Evolutionary conservation across 2,329 filamentous ascomycete genomes (phyloP).

Genomic region (Penicillium concentricum): DNA sequence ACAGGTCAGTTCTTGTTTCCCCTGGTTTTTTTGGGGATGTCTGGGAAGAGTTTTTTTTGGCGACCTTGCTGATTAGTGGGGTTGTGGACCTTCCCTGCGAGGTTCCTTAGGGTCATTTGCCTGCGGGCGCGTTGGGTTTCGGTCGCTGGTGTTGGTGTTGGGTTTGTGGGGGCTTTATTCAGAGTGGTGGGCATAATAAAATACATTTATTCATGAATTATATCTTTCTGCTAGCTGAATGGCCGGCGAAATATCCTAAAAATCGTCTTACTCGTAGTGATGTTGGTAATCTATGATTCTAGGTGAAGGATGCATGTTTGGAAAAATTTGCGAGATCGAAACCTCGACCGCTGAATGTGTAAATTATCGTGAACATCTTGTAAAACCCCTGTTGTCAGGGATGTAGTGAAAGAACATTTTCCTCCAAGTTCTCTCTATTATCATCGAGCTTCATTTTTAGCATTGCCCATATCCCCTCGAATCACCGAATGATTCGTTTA

Average conservation of each 20-base stretch:
- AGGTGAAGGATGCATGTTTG: neutral
- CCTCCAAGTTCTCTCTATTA: slow-evolving; percentile 43
- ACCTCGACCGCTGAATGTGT: slow-evolving; percentile 19
- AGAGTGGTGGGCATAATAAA: neutral
- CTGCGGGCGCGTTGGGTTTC: slow-evolving; percentile 4
- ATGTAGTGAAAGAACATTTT: slow-evolving; percentile 32
- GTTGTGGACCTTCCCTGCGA: slow-evolving; percentile 18
- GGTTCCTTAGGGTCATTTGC: slow-evolving; percentile 8
- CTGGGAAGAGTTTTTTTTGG: slow-evolving; percentile 26
- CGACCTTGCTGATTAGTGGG: slow-evolving; percentile 40
- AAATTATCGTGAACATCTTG: slow-evolving; percentile 25
- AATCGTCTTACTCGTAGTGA: neutral
- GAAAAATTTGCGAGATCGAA: slow-evolving; percentile 8
- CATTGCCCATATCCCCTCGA: slow-evolving; percentile 16
- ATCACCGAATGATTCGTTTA: slow-evolving; percentile 26
- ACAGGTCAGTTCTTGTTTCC: slow-evolving; percentile 46
- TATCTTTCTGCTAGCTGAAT: neutral
- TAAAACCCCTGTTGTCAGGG: slow-evolving; percentile 15
- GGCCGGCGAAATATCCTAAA: neutral
- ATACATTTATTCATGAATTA: neutral
- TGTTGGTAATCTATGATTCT: neutral
- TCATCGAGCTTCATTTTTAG: slow-evolving; percentile 27
- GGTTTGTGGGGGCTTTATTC: neutral
- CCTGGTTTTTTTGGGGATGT: slow-evolving; percentile 5
- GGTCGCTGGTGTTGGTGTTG: slow-evolving; percentile 22